A percentile compares a stretch with the other conserved stretches of the same genome.
phyloP scores from a whole-genome alignment of 371 early-diverging fungal species.

The Basidiobolus meristosporus region DNA sequence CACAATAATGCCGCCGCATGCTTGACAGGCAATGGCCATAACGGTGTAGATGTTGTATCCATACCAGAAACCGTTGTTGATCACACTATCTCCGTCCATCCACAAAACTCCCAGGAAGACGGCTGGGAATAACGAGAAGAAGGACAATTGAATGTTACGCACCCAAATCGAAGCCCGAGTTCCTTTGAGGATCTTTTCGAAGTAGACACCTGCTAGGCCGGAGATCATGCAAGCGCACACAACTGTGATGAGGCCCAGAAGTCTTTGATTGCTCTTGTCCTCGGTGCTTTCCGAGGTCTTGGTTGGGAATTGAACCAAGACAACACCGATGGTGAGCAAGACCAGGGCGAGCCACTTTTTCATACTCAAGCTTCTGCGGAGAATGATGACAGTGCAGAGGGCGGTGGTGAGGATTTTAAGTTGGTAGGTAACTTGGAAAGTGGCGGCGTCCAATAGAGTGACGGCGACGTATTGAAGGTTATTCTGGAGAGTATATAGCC shows the following conservation, averaged over 20 bases:
- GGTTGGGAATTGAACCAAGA: conserved; percentile 72
- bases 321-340: conserved; percentile 70
- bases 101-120: conserved; percentile 37
- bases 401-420: conserved; percentile 93
- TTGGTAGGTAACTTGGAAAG: conserved; percentile 91
- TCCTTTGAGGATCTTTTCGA: conserved; percentile 43
- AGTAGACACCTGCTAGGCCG: conserved; percentile 51
- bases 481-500: conserved; percentile 83
- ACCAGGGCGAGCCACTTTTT: conserved; percentile 72
- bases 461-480: conserved; percentile 82
- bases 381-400: conserved; percentile 61
- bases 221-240: conserved; percentile 39
- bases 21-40: conserved; percentile 55
- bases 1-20: conserved; percentile 71
- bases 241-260: conserved; percentile 35
- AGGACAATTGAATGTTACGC: conserved; percentile 55
- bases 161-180: conserved; percentile 49
- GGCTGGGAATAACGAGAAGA: conserved; percentile 31
- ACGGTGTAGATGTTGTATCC: conserved; percentile 56
- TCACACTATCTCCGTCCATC: conserved; percentile 36
- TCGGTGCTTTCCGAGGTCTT: conserved; percentile 5
- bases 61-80: conserved; percentile 45
- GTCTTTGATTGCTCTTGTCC: too few species aligned
- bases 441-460: conserved; percentile 73
- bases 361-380: conserved; percentile 34